These are phyloP conservation scores for Phtheirospermum japonicum DNA, from an alignment of 257 asterid genomes.

Conservation along the genomic window DNA sequence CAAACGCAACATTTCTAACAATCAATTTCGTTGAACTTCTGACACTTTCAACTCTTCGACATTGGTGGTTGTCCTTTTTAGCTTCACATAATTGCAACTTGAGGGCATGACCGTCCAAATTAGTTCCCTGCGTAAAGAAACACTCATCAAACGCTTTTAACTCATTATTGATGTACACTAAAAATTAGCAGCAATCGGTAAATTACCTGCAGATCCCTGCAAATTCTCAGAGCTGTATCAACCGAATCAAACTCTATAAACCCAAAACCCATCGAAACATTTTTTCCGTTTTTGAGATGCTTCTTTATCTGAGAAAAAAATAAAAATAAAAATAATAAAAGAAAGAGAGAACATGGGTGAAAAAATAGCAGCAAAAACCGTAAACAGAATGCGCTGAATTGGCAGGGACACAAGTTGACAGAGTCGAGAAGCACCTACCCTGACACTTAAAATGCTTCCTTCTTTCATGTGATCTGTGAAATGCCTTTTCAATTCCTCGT, in stretches of 20 bases:
- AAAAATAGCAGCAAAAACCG: too few species aligned
- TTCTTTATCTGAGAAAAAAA: constrained; percentile 61
- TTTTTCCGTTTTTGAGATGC: constrained; percentile 84
- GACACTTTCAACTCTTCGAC: constrained; percentile 49
- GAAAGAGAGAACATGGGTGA: constrained; percentile 13
- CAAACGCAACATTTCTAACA: constrained; percentile 87
- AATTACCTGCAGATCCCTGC: constrained; percentile 81
- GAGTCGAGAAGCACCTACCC: too few species aligned
- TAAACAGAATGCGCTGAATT: too few species aligned
- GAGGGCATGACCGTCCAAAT: constrained; percentile 94
- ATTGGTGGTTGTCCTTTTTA: constrained; percentile 52
- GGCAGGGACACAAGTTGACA: too few species aligned
- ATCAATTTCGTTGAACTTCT: constrained; percentile 86
- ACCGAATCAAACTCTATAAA: constrained; percentile 80
- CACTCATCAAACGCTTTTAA: too few species aligned
- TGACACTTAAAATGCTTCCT: too few species aligned
- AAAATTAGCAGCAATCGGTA: too few species aligned
- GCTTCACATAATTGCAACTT: constrained; percentile 76
- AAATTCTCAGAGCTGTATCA: constrained; percentile 68
- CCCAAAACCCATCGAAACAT: constrained; percentile 90
- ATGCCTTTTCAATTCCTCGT: too few species aligned
- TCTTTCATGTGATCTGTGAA: too few species aligned
- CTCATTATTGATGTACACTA: too few species aligned
- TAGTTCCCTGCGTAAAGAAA: too few species aligned
- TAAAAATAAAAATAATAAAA: neutral